phyloP scores from a whole-genome alignment of 2,329 filamentous ascomycete genomes.

The Thyridium curvatum region DNA sequence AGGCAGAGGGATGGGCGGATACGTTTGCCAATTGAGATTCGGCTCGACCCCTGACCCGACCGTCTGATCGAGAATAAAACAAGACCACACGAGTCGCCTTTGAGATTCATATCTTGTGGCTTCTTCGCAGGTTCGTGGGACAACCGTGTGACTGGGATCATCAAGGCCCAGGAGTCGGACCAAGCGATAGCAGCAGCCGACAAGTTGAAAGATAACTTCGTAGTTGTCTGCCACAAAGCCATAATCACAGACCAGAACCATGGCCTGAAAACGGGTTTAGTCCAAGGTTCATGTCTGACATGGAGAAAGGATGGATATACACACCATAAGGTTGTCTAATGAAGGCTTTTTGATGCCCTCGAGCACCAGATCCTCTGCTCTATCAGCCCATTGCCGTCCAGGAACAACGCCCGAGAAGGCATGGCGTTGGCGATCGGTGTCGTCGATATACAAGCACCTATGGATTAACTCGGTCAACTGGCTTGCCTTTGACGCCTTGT shows the following conservation, averaged over 20 bases:
- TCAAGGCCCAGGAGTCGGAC: constrained; percentile 1
- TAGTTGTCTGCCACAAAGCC: neutral
- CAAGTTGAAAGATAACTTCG: neutral
- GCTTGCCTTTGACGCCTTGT: too few species aligned
- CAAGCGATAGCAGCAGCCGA: neutral
- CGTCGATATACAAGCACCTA: neutral
- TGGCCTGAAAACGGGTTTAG: neutral
- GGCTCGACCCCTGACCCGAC: constrained; percentile 5
- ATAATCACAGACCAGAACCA: neutral
- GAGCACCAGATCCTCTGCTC: too few species aligned
- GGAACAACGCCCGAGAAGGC: too few species aligned
- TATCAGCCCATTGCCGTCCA: too few species aligned
- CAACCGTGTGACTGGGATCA: neutral
- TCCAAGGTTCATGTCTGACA: too few species aligned
- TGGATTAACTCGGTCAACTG: too few species aligned
- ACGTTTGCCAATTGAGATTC: constrained; percentile 1
- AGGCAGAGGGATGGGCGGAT: constrained; percentile 1
- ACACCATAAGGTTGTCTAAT: too few species aligned
- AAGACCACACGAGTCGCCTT: constrained; percentile 3
- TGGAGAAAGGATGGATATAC: too few species aligned
- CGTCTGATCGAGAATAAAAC: constrained; percentile 2
- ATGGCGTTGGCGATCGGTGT: too few species aligned
- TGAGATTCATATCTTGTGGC: too few species aligned
- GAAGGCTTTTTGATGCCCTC: too few species aligned
- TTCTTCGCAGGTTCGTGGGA: neutral